phyloP scores from a whole-genome alignment of 2,329 filamentous ascomycete species.

The Catunica adiposa region DNA sequence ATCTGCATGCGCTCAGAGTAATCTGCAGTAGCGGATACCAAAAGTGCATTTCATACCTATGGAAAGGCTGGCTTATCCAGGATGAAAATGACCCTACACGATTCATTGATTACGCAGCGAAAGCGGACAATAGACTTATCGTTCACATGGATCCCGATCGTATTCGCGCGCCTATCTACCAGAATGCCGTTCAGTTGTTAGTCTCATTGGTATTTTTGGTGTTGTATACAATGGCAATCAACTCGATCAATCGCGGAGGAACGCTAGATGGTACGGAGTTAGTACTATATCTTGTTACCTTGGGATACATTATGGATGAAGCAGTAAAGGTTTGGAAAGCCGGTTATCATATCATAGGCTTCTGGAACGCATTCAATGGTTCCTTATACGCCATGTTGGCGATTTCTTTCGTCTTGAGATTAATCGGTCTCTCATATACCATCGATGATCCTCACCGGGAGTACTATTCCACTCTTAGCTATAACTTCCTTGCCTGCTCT shows the following conservation, averaged over 20 bases:
- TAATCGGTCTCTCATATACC: slow-evolving; percentile 56
- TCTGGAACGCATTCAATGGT: slow-evolving; percentile 94
- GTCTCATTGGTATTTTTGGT: slow-evolving; percentile 69
- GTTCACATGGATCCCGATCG: slow-evolving; percentile 83
- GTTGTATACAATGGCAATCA: slow-evolving; percentile 81
- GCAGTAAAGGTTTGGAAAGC: slow-evolving; percentile 83
- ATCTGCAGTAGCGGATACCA: slow-evolving; percentile 92
- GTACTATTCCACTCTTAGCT: slow-evolving; percentile 64
- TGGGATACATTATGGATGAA: slow-evolving; percentile 84
- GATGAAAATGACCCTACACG: slow-evolving; percentile 79
- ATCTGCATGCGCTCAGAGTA: slow-evolving; percentile 73
- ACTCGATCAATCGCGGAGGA: slow-evolving; percentile 74
- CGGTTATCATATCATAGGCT: slow-evolving; percentile 75
- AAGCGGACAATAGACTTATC: slow-evolving; percentile 61
- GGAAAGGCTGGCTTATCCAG: slow-evolving; percentile 93
- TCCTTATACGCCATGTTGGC: slow-evolving; percentile 64
- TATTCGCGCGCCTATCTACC: slow-evolving; percentile 82
- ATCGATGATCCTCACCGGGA: slow-evolving; percentile 29
- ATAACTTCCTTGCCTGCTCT: slow-evolving; percentile 84
- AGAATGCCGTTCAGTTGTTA: slow-evolving; percentile 76
- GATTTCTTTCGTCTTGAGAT: slow-evolving; percentile 61
- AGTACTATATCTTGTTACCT: slow-evolving; percentile 75
- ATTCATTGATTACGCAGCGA: slow-evolving; percentile 75
- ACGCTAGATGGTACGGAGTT: slow-evolving; percentile 73
- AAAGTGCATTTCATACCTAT: slow-evolving; percentile 83